Conservation (phyloP, 257 asterid genomes). For the Solanum chmielewskii region DNA sequence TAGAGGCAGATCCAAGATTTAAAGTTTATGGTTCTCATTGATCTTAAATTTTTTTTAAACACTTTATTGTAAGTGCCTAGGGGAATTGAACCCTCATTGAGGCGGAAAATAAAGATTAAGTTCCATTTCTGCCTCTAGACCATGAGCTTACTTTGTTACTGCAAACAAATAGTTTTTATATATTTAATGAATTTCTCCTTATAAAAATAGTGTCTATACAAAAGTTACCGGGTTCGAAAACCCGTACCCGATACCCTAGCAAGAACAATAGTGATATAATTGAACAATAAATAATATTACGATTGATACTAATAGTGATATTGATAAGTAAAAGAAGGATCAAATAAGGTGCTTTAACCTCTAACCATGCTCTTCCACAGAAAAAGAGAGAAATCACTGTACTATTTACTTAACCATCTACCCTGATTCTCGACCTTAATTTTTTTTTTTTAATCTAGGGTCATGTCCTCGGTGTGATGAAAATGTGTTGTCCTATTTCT, state of each 20-base stretch:
- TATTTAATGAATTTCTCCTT: too few species aligned
- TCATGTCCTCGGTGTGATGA: not conserved
- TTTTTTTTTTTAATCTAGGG: not conserved
- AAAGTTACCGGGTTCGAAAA: not conserved
- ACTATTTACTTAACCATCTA: not conserved
- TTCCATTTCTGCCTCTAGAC: too few species aligned
- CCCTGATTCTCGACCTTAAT: not conserved
- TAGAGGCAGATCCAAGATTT: not conserved
- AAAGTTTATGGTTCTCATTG: too few species aligned
- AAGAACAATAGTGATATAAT: not conserved
- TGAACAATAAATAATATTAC: too few species aligned
- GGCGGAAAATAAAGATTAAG: too few species aligned
- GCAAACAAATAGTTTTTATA: too few species aligned
- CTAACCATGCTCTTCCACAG: not conserved
- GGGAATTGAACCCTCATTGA: too few species aligned
- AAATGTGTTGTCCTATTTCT: not conserved
- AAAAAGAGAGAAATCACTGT: not conserved
- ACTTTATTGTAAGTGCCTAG: too few species aligned
- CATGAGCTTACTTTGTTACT: too few species aligned
- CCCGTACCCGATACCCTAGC: not conserved
- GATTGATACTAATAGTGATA: not conserved
- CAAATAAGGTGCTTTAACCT: not conserved
- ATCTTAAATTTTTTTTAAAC: too few species aligned
- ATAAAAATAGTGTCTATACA: not conserved
- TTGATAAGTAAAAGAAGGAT: not conserved